These are phyloP conservation scores for Trametes cinnabarina DNA, from an alignment of 768 basidiomycete species.

Conservation along the genomic window DNA sequence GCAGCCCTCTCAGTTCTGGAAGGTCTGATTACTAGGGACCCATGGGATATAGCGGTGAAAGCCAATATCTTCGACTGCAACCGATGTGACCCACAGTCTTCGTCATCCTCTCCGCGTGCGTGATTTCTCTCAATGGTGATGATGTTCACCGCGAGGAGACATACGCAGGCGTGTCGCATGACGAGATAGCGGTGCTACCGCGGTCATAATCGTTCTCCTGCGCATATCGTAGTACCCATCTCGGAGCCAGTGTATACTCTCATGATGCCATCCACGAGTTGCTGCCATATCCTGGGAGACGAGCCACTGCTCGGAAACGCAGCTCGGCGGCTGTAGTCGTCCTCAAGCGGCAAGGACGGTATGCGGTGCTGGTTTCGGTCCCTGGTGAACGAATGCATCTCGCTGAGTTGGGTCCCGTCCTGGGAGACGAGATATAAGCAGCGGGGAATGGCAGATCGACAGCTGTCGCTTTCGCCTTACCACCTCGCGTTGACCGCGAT, in stretches of 20 bases:
- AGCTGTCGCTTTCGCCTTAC: background rate
- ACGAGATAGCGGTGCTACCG: background rate
- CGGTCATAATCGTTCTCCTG: no score
- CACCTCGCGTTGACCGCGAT: background rate
- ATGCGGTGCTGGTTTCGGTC: background rate
- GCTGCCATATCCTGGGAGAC: background rate
- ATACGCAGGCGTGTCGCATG: no score
- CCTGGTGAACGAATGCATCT: constrained; percentile 3
- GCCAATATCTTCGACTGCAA: background rate
- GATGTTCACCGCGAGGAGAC: no score
- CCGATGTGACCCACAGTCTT: background rate
- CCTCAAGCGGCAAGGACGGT: background rate
- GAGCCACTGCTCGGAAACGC: background rate
- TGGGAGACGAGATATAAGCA: background rate
- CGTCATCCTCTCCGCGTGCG: background rate
- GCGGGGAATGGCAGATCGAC: background rate
- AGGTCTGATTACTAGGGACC: background rate
- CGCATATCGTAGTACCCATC: no score
- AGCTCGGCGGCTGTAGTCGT: background rate
- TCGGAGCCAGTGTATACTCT: background rate
- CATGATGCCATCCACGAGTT: background rate
- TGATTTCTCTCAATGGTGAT: background rate
- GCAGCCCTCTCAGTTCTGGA: constrained; percentile 4
- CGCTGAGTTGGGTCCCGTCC: background rate
- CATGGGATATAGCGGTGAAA: background rate